A percentile compares a stretch with the other conserved stretches of the same genome.
Evolutionary conservation across 768 basidiomycete genomes (phyloP).

Genomic region (Mrakia frigida): DNA sequence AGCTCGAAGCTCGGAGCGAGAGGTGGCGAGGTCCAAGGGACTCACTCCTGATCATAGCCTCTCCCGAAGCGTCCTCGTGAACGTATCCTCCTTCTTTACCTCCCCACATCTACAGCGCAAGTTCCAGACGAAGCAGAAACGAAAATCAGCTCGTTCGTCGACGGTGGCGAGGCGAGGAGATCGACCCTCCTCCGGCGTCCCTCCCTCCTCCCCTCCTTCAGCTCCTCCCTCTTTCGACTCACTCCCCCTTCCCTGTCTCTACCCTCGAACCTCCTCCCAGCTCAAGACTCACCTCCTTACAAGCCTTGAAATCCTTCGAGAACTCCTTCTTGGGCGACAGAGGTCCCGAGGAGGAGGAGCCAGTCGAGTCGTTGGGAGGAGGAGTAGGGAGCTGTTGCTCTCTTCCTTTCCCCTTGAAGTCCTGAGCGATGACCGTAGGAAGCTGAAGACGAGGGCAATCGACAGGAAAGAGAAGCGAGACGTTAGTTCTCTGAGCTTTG

Average conservation of each 20-base stretch:
- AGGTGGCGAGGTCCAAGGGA: not conserved
- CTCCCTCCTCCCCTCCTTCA: not conserved
- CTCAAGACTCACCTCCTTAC: not conserved
- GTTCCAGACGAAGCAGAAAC: not conserved
- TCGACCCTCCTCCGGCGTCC: not conserved
- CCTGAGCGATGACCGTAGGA: not conserved
- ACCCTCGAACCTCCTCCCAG: no score
- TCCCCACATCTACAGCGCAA: not conserved
- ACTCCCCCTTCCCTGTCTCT: not conserved
- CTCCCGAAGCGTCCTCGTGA: not conserved
- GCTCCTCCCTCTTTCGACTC: not conserved
- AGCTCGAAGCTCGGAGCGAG: not conserved
- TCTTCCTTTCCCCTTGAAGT: not conserved
- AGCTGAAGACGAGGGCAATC: not conserved
- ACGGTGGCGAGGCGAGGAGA: not conserved
- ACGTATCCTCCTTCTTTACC: conserved; percentile 3
- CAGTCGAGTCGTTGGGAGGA: not conserved
- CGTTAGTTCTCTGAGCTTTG: not conserved
- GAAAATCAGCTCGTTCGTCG: not conserved
- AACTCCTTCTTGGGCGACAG: not conserved
- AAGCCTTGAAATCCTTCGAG: not conserved
- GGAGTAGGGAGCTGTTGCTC: not conserved
- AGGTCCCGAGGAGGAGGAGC: no score
- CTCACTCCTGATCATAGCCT: conserved; percentile 4
- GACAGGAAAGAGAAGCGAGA: not conserved